Evolutionary conservation across 345 rosid genomes (phyloP).

Genomic region (Salix purpurea): DNA sequence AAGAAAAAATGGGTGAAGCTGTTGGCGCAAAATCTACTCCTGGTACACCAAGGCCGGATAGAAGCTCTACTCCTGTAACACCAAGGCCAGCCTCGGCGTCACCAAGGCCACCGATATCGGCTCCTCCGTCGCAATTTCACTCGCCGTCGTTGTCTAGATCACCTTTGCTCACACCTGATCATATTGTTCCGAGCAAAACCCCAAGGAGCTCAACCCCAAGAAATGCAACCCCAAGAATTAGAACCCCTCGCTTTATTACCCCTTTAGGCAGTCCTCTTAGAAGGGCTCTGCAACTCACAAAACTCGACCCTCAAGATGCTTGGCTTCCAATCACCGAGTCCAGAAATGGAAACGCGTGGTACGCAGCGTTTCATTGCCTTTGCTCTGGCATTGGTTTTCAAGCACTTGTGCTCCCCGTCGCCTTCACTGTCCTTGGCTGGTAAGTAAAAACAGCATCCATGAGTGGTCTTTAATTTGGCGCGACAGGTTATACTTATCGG

Average conservation of each 20-base stretch:
- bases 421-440: constrained; percentile 85
- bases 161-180: constrained; percentile 42
- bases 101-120: constrained; percentile 45
- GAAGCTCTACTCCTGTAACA: neutral
- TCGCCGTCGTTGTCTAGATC: constrained; percentile 68
- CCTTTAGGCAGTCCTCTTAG: constrained; percentile 57
- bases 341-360: constrained; percentile 67
- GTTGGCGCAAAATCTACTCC: constrained; percentile 1
- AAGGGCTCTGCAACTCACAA: constrained; percentile 49
- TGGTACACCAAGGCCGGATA: constrained; percentile 13
- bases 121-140: constrained; percentile 68
- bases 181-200: constrained; percentile 35
- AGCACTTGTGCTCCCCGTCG: constrained; percentile 86
- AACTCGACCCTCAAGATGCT: constrained; percentile 62
- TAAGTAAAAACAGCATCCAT: constrained; percentile 11
- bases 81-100: constrained; percentile 14
- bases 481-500: neutral
- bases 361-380: constrained; percentile 77
- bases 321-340: constrained; percentile 97
- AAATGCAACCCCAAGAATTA: constrained; percentile 37
- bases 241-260: constrained; percentile 60
- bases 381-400: constrained; percentile 84
- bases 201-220: constrained; percentile 35
- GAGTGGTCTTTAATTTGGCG: too few species aligned
- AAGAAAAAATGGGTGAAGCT: constrained; percentile 4